Conservation (phyloP, 2,329 filamentous ascomycete genomes). For the Ceratocystis destructans region DNA sequence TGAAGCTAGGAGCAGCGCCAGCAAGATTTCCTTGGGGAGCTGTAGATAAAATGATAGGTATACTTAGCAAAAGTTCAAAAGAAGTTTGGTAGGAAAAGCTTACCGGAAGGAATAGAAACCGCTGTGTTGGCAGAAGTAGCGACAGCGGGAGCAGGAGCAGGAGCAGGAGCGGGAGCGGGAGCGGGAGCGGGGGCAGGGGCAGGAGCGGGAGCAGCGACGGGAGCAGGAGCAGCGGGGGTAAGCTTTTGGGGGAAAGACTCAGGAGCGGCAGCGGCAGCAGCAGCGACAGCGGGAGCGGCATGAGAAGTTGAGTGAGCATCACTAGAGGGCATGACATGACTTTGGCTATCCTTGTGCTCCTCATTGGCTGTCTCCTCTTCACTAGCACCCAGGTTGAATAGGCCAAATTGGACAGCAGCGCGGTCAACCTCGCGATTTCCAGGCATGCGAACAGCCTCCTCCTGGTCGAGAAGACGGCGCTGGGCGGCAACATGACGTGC, state of each 20-base stretch:
- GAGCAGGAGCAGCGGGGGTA: conserved; percentile 26
- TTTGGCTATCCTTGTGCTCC: conserved; percentile 89
- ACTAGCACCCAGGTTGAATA: conserved; percentile 73
- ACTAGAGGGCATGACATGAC: conserved; percentile 79
- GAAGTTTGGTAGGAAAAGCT: not conserved
- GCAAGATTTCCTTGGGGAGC: conserved; percentile 7
- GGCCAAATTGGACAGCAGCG: conserved; percentile 88
- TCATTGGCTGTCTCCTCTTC: conserved; percentile 76
- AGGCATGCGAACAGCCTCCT: conserved; percentile 96
- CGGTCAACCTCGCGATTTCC: conserved; percentile 90
- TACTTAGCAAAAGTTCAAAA: not conserved
- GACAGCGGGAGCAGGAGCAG: conserved; percentile 25
- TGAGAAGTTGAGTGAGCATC: conserved; percentile 82
- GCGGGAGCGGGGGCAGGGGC: conserved; percentile 19
- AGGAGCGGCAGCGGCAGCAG: conserved; percentile 38
- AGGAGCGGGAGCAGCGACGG: conserved; percentile 20
- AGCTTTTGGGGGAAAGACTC: conserved; percentile 45
- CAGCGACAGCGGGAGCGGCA: conserved; percentile 58
- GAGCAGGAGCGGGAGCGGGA: conserved; percentile 20
- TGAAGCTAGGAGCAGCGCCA: conserved; percentile 14
- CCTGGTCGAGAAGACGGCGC: conserved; percentile 79
- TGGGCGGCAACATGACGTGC: conserved; percentile 67
- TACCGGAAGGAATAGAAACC: conserved; percentile 3
- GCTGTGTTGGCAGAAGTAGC: conserved; percentile 18
- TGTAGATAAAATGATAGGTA: not conserved